Percentiles rank a stretch among this genome's conserved stretches.
Conservation (phyloP, 1,284 basidiomycete genomes). For the Cryptococcus sp. region DNA sequence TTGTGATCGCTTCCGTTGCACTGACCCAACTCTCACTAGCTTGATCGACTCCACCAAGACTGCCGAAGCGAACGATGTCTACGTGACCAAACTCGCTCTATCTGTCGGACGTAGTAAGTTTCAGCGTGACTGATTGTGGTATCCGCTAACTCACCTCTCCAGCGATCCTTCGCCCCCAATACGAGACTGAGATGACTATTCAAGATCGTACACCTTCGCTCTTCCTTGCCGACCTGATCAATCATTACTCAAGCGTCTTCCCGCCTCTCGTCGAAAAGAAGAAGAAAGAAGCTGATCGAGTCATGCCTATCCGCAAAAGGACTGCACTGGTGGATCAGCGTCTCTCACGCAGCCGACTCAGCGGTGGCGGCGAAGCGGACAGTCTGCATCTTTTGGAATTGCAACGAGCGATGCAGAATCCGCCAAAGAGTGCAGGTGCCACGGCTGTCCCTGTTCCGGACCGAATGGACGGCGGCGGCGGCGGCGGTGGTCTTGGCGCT, state of each 20-base stretch:
- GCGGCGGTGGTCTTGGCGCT: constrained; percentile 1
- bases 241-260: constrained; percentile 72
- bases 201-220: constrained; percentile 81
- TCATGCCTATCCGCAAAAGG: constrained; percentile 76
- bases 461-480: constrained; percentile 4
- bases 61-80: constrained; percentile 71
- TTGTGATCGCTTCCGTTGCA: not conserved
- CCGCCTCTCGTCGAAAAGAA: constrained; percentile 80
- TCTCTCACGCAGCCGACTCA: constrained; percentile 61
- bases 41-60: constrained; percentile 69
- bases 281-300: constrained; percentile 79
- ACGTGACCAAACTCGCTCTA: constrained; percentile 79
- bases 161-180: constrained; percentile 80
- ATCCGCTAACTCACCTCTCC: constrained; percentile 4
- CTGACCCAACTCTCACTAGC: constrained; percentile 51
- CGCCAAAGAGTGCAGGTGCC: constrained; percentile 1
- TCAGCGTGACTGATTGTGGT: not conserved
- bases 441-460: constrained; percentile 12
- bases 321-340: constrained; percentile 88
- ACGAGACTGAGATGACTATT: constrained; percentile 77
- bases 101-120: constrained; percentile 80
- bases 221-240: constrained; percentile 80
- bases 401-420: constrained; percentile 42
- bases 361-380: constrained; percentile 54
- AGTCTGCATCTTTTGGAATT: constrained; percentile 54